Base-by-base conservation (phyloP, 371 early-diverging fungal genomes). In the Mucor velutinosus region DNA sequence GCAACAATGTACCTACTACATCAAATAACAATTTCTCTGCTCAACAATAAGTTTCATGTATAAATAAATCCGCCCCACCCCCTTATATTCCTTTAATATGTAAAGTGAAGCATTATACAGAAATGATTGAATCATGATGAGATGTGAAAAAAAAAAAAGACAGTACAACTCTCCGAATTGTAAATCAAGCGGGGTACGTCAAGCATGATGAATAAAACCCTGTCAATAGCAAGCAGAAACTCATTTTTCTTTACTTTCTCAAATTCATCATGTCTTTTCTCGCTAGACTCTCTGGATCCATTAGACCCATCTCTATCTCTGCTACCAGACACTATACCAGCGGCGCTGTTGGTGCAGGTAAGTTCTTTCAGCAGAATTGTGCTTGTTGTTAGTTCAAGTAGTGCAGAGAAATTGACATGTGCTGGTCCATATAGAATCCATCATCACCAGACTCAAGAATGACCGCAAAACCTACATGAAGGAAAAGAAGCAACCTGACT, bases 401-500 rank as follows among this genome's bases (percentile, higher is more conserved):
- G n/a, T n/a, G n/a, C 4, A 43, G 41, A 39, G 2, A 4, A n/a
- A 17, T 11, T 30, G n/a, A 64, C 45, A 57, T 19, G 23, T 21
- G 3, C 14, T 21, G 12, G 11, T 49, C 10, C 30, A 2, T n/a
- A 2, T 51, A 77, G 77, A 67, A 51, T 65, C 76, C 4, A 58
- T 88, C 29, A 63, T 86, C 35, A 60, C 62, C 19, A 80, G 84
- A 39, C 74, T 90, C 43, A 86, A 87, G 66, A 72, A 79, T 30
- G 94, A 93, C 70, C 83, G 93, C 60, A 93, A 92, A 63, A 76
- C 80, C 14, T 87, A 88, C 14, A 93, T 94, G 94, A 86, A 86
- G 58, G 77, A 78, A 39, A 93, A 86, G 75, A 86, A 91, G 29
- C 90, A 89, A 70, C 75, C 85, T 3, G 81, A 87, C 56, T 75